These are phyloP conservation scores for Fusarium concolor DNA, from an alignment of 2,329 filamentous ascomycete species.

Conservation along the genomic window DNA sequence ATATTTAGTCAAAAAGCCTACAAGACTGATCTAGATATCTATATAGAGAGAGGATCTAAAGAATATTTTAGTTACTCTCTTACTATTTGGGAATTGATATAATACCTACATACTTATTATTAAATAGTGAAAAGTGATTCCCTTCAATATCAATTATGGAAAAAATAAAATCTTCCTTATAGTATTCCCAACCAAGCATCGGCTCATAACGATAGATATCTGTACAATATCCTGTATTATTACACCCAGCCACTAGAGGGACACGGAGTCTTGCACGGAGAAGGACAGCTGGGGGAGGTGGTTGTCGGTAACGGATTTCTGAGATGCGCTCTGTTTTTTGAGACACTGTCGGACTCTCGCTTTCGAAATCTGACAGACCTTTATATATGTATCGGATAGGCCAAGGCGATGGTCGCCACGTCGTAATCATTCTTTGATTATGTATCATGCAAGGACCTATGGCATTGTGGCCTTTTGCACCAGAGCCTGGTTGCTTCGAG, in stretches of 20 bases:
- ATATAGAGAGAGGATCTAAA: background rate
- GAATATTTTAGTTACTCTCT: background rate
- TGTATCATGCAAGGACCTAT: background rate
- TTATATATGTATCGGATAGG: background rate
- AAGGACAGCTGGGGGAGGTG: background rate
- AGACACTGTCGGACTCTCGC: background rate
- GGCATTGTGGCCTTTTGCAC: background rate
- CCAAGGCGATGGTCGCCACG: background rate
- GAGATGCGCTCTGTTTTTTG: background rate
- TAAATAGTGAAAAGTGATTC: background rate
- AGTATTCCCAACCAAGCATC: background rate
- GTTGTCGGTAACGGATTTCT: background rate
- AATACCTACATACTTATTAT: background rate
- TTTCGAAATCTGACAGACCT: background rate
- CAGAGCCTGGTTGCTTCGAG: background rate
- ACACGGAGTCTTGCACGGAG: background rate
- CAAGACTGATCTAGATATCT: background rate
- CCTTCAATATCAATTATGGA: background rate
- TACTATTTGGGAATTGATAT: background rate
- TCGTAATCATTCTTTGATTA: background rate
- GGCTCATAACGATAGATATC: background rate
- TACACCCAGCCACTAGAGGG: background rate
- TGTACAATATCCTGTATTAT: background rate
- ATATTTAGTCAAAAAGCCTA: background rate
- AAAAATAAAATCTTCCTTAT: background rate